Conservation (phyloP, 1,284 basidiomycete genomes). For the Grifola frondosa region DNA sequence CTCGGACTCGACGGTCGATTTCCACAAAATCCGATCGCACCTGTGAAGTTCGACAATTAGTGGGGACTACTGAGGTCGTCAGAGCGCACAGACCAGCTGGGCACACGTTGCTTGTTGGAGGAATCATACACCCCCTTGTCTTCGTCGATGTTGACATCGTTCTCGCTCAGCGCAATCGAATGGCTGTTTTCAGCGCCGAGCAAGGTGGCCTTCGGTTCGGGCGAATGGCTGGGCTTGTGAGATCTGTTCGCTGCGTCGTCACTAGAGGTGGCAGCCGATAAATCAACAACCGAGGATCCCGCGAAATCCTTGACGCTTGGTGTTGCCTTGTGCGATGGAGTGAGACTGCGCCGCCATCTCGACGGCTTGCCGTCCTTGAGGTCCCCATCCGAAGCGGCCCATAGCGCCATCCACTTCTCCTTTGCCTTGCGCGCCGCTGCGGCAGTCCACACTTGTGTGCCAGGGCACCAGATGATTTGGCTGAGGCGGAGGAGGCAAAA, state of each 20-base stretch:
- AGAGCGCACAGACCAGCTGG: conserved; percentile 60
- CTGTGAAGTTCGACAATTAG: conserved; percentile 32
- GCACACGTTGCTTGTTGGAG: conserved; percentile 77
- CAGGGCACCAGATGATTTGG: conserved; percentile 26
- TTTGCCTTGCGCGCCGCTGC: conserved; percentile 58
- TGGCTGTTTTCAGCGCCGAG: too few relatives aligned
- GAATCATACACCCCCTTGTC: conserved; percentile 73
- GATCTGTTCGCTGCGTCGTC: too few relatives aligned
- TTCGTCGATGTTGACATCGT: conserved; percentile 38
- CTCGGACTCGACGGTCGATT: conserved; percentile 59
- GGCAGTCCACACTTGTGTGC: conserved; percentile 42
- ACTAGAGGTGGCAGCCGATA: too few relatives aligned
- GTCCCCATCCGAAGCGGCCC: too few relatives aligned
- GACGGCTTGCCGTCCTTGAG: too few relatives aligned
- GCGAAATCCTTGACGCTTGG: too few relatives aligned
- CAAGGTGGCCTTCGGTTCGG: too few relatives aligned
- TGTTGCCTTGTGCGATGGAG: too few relatives aligned
- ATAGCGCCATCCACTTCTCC: conserved; percentile 47
- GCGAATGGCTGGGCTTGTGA: too few relatives aligned
- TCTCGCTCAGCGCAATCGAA: conserved; percentile 32
- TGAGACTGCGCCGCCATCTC: too few relatives aligned
- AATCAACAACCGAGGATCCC: too few relatives aligned
- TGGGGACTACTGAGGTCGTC: not conserved
- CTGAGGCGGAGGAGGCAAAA: conserved; percentile 10
- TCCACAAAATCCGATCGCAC: conserved; percentile 82